Base-by-base conservation (phyloP, 768 basidiomycete species). In the Lenzites betulinus region DNA sequence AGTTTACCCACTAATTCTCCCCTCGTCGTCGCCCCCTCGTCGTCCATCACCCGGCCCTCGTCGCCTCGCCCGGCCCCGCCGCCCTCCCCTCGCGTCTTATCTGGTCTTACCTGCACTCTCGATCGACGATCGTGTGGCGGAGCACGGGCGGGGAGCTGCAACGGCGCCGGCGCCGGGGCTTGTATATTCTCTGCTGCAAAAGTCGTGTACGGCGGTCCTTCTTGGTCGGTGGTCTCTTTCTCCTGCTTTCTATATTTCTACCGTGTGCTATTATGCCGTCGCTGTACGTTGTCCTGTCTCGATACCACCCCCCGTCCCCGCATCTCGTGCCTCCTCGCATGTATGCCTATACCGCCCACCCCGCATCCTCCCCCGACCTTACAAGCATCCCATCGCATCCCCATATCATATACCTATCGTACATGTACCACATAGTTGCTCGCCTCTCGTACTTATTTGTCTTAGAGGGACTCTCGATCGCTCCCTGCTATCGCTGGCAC, bases 1-100 rank as follows among this genome's bases (percentile, higher is more conserved):
- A 63, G 47, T 59, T 63, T 59, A 33, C 46, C 53, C 57, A 41
- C 53, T 63, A 63, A 59, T 63, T 39, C 22, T 48, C 51, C 51
- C n/a, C 38, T 23, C 36, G 23, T 50, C 60, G 30, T 36, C 41
- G 26, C 23, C 44, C 38, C 48, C n/a, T 12, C 30, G 20, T 18
- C 51, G 33, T 50, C 62, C 25, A 43, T 52, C 41, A 7, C 50
- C 13, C n/a, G n/a, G n/a, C n/a, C n/a, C n/a, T n/a, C n/a, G n/a
- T n/a, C n/a, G n/a, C n/a, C 15, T 18, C 48, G 23, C 26, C 35
- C 30, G 20, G 22, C 28, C 38, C 35, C 39, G 7, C 13, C 59
- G 23, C 22, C 30, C 51, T 41, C 23, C 7, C 16, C 25, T 20
- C 18, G 30, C 48, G 23, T 26, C 46, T 35, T 25, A 2, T 42